Percentiles rank a stretch among this genome's conserved stretches.
Conservation (phyloP, 2,329 filamentous ascomycete species). For the Aspergillus clavatus region DNA sequence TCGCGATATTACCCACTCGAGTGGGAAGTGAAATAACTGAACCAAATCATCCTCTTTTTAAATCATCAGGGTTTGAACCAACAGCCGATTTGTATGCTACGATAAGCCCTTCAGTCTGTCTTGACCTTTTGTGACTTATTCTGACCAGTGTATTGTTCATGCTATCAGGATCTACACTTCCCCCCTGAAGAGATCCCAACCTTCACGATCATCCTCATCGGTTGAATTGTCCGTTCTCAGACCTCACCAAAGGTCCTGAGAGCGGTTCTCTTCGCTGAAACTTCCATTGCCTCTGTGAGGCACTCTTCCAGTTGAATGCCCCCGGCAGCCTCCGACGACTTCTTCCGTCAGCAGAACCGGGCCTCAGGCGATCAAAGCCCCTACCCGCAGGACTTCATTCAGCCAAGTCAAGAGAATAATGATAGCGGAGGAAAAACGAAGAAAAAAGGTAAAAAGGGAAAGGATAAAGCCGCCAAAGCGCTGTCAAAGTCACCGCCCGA, state of each 20-base stretch:
- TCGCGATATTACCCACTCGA: neutral
- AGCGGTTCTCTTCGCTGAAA: conserved; percentile 20
- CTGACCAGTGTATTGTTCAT: neutral
- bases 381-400: conserved; percentile 24
- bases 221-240: conserved; percentile 29
- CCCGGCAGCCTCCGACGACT: conserved; percentile 38
- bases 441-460: conserved; percentile 39
- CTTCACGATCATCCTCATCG: conserved; percentile 3
- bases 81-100: neutral
- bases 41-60: neutral
- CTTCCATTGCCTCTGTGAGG: conserved; percentile 24
- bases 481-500: conserved; percentile 29
- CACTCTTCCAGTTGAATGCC: conserved; percentile 40
- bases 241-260: conserved; percentile 28
- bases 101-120: neutral
- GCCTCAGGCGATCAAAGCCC: conserved; percentile 30
- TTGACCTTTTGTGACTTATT: neutral
- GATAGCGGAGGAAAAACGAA: conserved; percentile 32
- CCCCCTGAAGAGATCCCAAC: neutral
- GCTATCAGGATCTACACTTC: neutral
- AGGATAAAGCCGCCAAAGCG: conserved; percentile 33
- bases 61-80: neutral
- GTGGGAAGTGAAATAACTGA: neutral
- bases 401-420: conserved; percentile 25
- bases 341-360: conserved; percentile 35